Evolutionary conservation across 2,329 filamentous ascomycete genomes (phyloP).

Genomic region (Immersiporthe knoxdaviesiana): DNA sequence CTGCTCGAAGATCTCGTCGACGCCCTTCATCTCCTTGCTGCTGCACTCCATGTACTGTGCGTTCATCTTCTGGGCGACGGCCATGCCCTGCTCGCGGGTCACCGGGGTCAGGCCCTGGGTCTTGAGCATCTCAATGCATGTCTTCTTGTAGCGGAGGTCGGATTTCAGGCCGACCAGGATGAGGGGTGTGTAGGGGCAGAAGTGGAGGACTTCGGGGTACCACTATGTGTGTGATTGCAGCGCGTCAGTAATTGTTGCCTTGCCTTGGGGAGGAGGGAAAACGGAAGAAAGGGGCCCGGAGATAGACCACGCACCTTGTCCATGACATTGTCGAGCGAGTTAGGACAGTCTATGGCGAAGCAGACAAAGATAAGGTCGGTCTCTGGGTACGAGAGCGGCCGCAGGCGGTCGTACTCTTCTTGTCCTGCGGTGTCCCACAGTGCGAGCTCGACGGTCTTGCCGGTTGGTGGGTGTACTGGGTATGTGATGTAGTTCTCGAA

Average conservation of each 20-base stretch:
- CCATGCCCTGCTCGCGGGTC: slow-evolving; percentile 84
- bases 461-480: slow-evolving; percentile 81
- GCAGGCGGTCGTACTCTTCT: slow-evolving; percentile 96
- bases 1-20: slow-evolving; percentile 93
- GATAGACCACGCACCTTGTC: slow-evolving; percentile 75
- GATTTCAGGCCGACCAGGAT: slow-evolving; percentile 97
- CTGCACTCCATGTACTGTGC: slow-evolving; percentile 98
- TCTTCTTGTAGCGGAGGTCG: slow-evolving; percentile 91
- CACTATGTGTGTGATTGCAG: slow-evolving; percentile 68
- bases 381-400: slow-evolving; percentile 95
- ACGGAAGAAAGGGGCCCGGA: neutral
- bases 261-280: neutral
- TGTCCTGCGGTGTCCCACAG: slow-evolving; percentile 99
- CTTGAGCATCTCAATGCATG: slow-evolving; percentile 98
- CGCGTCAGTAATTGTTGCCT: slow-evolving; percentile 10
- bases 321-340: slow-evolving; percentile 96
- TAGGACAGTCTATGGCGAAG: slow-evolving; percentile 98
- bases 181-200: slow-evolving; percentile 95
- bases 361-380: slow-evolving; percentile 98
- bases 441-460: slow-evolving; percentile 94
- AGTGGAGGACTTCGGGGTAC: slow-evolving; percentile 98
- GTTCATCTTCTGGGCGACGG: slow-evolving; percentile 90
- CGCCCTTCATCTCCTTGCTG: slow-evolving; percentile 94
- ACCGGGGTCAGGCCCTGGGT: slow-evolving; percentile 96
- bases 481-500: slow-evolving; percentile 99